Base-by-base conservation (phyloP, 192 early-diverging fungal genomes). In the Chytriomyces confervae region DNA sequence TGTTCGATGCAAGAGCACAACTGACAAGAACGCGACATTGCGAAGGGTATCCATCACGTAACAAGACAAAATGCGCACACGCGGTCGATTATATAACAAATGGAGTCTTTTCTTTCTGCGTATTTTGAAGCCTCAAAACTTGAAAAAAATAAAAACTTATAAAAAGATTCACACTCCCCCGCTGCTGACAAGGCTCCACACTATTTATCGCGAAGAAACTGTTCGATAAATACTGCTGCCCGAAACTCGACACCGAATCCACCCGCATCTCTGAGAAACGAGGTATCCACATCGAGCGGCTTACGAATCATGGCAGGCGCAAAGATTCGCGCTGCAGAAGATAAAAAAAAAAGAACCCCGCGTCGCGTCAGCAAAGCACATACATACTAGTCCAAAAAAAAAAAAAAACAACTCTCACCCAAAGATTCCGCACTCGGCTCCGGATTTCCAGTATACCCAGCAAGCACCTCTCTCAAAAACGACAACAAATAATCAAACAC, bases 401-500 rank as follows among this genome's bases (percentile, higher is more conserved):
- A 51, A 60, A 27, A 27, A 7, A 73, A 50, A 23, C 10, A 20
- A 11, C 78, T 27, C 80, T 82, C 81, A 91, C 90, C 83, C 3
- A 91, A 10, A 16, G 74, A 69, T 50, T 85, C 81, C 8, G 70
- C 77, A 66, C 49, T 69, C 61, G 80, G 24, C 18, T 71, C 76
- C 62, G 72, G 69, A 24, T 48, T 50, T 50, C 71, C 82, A 51
- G 61, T 84, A 74, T 76, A 84, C n/a, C 49, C 82, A 69, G 60
- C 72, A 60, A 92, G 88, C 67, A 84, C 84, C 68, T 95, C 94
- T 11, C 87, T 77, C 66, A 97, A 77, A 71, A 97, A 95, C 24
- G 88, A 88, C n/a, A 90, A 86, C 49, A 97, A 69, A 75, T 95
- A 97, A 29, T 93, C 85, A 51, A 97, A 91, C 2, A 92, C 91